phyloP scores from a whole-genome alignment of 805 yeast species.

The Metschnikowia santaceciliae region DNA sequence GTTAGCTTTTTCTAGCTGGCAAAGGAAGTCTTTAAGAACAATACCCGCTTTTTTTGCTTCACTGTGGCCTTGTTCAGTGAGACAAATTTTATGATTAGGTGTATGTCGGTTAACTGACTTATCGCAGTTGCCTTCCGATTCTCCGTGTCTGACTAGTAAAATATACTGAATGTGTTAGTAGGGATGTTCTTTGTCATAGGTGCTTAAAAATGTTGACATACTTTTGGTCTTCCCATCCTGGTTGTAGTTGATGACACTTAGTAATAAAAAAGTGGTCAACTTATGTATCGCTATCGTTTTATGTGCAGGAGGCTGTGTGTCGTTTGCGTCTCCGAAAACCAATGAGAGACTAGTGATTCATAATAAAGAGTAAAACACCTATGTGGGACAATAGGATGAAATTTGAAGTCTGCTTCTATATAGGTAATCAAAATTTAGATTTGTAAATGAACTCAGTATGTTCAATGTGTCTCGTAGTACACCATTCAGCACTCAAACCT shows the following conservation, averaged over 20 bases:
- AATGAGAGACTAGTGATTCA: background rate
- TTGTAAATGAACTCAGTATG: too few species aligned
- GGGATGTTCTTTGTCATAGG: background rate
- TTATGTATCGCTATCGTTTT: background rate
- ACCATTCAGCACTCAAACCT: background rate
- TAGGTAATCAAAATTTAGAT: too few species aligned
- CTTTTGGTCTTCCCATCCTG: slow-evolving; percentile 32
- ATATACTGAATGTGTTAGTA: slow-evolving; percentile 47
- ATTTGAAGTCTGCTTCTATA: too few species aligned
- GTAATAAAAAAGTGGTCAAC: background rate
- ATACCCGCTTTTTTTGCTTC: slow-evolving; percentile 62
- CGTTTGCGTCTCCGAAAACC: background rate
- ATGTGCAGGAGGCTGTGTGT: background rate
- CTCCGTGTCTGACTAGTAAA: slow-evolving; percentile 85
- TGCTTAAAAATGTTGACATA: slow-evolving; percentile 17
- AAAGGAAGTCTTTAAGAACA: slow-evolving; percentile 39
- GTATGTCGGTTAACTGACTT: slow-evolving; percentile 72
- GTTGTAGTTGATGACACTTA: background rate
- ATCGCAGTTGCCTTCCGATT: slow-evolving; percentile 85
- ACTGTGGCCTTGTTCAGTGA: slow-evolving; percentile 66
- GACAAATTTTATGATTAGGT: slow-evolving; percentile 75
- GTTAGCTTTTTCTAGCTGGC: slow-evolving; percentile 25
- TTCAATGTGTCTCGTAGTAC: background rate
- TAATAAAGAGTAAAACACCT: background rate
- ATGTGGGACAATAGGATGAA: too few species aligned